Conservation (phyloP, 495 filamentous ascomycete species). For the Cercophora sp. region DNA sequence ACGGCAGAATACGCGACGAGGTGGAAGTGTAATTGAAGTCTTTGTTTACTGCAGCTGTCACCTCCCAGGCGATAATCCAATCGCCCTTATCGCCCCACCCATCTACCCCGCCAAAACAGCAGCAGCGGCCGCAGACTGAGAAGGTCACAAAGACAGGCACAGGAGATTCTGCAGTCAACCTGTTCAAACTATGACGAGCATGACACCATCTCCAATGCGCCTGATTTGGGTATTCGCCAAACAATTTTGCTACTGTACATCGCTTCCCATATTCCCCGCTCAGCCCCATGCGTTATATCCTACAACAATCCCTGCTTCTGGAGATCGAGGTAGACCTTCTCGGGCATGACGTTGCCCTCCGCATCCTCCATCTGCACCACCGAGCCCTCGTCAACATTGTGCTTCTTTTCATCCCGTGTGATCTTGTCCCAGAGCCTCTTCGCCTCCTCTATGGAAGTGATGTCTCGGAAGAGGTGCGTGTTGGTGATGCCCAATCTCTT, state of each 20-base stretch:
- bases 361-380: conserved; percentile 98
- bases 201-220: background rate
- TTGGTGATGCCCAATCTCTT: conserved; percentile 93
- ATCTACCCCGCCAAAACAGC: too few species aligned
- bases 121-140: too few species aligned
- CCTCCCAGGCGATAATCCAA: too few species aligned
- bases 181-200: too few species aligned
- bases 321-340: conserved; percentile 91
- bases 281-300: conserved; percentile 3
- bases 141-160: too few species aligned
- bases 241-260: background rate
- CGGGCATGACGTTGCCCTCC: conserved; percentile 96
- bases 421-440: conserved; percentile 89
- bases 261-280: background rate
- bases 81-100: too few species aligned
- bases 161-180: too few species aligned
- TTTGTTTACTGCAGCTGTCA: too few species aligned
- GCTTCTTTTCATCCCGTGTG: conserved; percentile 76
- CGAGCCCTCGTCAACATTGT: conserved; percentile 67
- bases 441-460: conserved; percentile 86
- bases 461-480: conserved; percentile 88
- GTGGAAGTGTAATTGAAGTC: too few species aligned
- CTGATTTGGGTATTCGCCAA: conserved; percentile 3
- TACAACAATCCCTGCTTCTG: conserved; percentile 67
- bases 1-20: too few species aligned